Conservation (phyloP, 192 early-diverging fungal genomes). For the Podila clonocystis region DNA sequence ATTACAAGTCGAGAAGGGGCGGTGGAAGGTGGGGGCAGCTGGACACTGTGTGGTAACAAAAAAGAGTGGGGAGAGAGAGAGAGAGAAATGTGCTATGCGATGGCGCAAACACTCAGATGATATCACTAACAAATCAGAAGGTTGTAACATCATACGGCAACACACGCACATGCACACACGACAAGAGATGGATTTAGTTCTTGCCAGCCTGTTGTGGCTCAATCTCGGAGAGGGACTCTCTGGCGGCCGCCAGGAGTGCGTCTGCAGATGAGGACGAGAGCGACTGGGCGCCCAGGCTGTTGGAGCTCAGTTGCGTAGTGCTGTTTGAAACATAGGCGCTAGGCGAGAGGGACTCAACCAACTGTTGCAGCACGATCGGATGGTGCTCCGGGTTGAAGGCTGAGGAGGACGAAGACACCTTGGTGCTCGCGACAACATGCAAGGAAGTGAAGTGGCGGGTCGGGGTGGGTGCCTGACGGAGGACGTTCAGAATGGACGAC, state of each 20-base stretch:
- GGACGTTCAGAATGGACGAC: constrained; percentile 51
- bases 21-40: no score
- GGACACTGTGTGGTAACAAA: no score
- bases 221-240: constrained; percentile 17
- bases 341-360: constrained; percentile 46
- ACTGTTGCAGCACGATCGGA: constrained; percentile 42
- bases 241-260: neutral
- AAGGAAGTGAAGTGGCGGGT: constrained; percentile 47
- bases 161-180: neutral
- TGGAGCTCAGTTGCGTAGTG: neutral
- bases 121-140: no score
- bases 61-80: no score
- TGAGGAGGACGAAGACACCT: constrained; percentile 11
- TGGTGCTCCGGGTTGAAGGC: constrained; percentile 48
- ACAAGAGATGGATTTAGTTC: neutral
- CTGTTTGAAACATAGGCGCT: neutral
- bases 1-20: no score
- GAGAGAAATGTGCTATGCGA: no score
- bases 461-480: constrained; percentile 45
- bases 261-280: neutral
- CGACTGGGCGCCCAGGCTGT: neutral
- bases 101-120: no score
- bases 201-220: neutral
- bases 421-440: constrained; percentile 12
- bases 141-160: neutral